Evolutionary conservation across 2,329 filamentous ascomycete species (phyloP).

Genomic region (Lachnellula suecica): DNA sequence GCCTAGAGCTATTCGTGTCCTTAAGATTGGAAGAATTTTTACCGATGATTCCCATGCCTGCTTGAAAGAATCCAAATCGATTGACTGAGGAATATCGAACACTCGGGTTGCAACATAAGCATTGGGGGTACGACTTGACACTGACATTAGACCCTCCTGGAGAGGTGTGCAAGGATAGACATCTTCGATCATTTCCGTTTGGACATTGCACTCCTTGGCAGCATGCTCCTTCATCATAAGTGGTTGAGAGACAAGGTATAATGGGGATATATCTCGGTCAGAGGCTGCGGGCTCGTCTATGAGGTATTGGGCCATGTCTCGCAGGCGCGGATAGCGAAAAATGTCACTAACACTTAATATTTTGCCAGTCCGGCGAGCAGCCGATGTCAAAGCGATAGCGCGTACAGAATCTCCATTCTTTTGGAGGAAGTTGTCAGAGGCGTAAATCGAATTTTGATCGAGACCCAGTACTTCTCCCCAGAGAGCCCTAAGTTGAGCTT

Average conservation of each 20-base stretch:
- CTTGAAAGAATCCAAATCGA: neutral
- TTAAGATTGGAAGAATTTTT: neutral
- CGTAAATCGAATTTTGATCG: slow-evolving; percentile 20
- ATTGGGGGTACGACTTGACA: slow-evolving; percentile 31
- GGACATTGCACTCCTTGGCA: slow-evolving; percentile 15
- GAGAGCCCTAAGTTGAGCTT: neutral
- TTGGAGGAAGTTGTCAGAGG: slow-evolving; percentile 36
- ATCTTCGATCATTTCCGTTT: slow-evolving; percentile 24
- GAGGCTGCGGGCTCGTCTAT: neutral
- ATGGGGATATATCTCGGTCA: neutral
- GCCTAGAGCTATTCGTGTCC: neutral
- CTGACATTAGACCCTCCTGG: slow-evolving; percentile 38
- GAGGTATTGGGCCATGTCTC: neutral
- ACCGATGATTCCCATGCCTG: neutral
- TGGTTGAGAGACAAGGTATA: neutral
- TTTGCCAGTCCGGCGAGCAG: neutral
- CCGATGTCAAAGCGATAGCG: slow-evolving; percentile 41
- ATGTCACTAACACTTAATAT: neutral
- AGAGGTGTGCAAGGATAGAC: slow-evolving; percentile 37
- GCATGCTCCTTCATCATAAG: neutral
- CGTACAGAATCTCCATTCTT: slow-evolving; percentile 33
- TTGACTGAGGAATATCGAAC: neutral
- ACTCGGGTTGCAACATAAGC: slow-evolving; percentile 33
- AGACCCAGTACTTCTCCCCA: slow-evolving; percentile 4
- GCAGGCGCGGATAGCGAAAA: neutral